These are phyloP conservation scores for Debaryomyces tyrocola DNA, from an alignment of 805 yeast genomes.

Conservation along the genomic window DNA sequence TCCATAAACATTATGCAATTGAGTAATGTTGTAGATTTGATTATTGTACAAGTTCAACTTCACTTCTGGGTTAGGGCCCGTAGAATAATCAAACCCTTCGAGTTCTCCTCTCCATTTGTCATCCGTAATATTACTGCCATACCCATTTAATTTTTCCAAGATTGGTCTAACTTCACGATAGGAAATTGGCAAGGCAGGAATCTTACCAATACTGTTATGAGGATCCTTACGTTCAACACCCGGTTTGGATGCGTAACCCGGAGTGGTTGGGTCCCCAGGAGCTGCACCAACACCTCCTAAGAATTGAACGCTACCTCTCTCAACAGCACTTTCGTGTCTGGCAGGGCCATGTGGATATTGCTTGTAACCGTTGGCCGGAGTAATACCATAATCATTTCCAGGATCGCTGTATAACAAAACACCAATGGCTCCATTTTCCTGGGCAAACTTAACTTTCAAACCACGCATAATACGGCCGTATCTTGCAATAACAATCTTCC, in stretches of 20 bases:
- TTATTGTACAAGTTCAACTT: constrained; percentile 42
- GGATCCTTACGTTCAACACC: constrained; percentile 37
- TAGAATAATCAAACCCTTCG: constrained; percentile 37
- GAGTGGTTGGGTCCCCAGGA: constrained; percentile 81
- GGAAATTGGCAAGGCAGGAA: constrained; percentile 45
- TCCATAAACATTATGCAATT: constrained; percentile 45
- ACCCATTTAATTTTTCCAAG: constrained; percentile 39
- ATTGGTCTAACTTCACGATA: constrained; percentile 46
- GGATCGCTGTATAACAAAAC: constrained; percentile 60
- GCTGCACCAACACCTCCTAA: constrained; percentile 48
- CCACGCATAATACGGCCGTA: constrained; percentile 54
- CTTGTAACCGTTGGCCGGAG: constrained; percentile 53
- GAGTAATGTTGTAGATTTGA: constrained; percentile 40
- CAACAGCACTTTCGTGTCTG: constrained; percentile 58
- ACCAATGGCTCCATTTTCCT: constrained; percentile 60
- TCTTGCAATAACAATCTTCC: constrained; percentile 61
- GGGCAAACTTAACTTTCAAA: constrained; percentile 60
- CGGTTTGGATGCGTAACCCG: constrained; percentile 62
- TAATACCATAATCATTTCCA: constrained; percentile 57
- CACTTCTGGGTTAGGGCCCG: constrained; percentile 38
- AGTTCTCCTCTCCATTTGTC: constrained; percentile 40
- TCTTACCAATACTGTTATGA: constrained; percentile 31
- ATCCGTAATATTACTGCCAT: constrained; percentile 29
- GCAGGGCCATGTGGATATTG: constrained; percentile 68
- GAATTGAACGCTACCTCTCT: constrained; percentile 60